Base-by-base conservation (phyloP, 2,329 filamentous ascomycete genomes). In the Aspergillus japonicus region DNA sequence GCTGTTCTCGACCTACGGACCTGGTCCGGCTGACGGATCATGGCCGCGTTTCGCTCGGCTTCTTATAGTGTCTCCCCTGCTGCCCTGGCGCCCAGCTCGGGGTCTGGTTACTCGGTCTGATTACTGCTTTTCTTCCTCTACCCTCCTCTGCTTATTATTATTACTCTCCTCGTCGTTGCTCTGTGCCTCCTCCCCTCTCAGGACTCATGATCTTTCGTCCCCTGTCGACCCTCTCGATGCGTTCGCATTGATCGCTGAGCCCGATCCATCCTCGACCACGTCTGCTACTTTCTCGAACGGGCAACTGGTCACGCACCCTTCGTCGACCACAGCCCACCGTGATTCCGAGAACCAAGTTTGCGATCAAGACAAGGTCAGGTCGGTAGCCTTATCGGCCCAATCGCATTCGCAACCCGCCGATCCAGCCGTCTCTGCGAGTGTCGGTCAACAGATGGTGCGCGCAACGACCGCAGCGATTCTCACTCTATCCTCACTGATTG, bases 401-500 rank as follows among this genome's bases (percentile, higher is more conserved):
- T 47, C 55, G 23, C 49, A 35, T 50, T 53, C 56, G 35, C 39
- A 31, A 26, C 47, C 56, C 47, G 61, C 62, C 54, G 60, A 64
- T 50, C 23, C 64, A 31, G 56, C 55, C 21, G 57, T 51, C 26
- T 24, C 35, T 50, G 53, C 58, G 60, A 61, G 62, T 63, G 64
- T 62, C 50, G 62, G 64, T 42, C 68, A 72, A 69, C 74, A 75
- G 73, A 80, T 79, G 78, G 69, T 71, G 62, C 71, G 71, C 59
- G 77, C 74, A 63, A 71, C 74, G 29, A 77, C 74, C 54, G 69
- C 72, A 57, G 70, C 73, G 59, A 78, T 79, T 66, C 68, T 72
- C 62, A 63, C 77, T 33, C 70, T 80, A 49, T 73, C 75, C 24
- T 74, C 71, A 23, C 65, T 80, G 56, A 78, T 80, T 59, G 68